Base-by-base conservation (phyloP, 1,139 yeast genomes). In the Taiozyma sp. region DNA sequence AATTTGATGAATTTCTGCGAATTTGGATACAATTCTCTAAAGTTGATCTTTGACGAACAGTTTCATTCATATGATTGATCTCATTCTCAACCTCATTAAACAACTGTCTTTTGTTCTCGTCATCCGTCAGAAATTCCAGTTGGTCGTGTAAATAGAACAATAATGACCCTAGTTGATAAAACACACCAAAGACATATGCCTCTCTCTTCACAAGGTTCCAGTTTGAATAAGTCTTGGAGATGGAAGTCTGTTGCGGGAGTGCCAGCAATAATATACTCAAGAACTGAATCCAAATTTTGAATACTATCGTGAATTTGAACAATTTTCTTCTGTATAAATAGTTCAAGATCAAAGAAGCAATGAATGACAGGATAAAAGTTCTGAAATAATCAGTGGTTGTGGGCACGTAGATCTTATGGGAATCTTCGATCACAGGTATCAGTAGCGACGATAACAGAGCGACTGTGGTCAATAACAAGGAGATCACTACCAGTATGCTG, bases 121-220 rank as follows among this genome's bases (percentile, higher is more conserved):
- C 48, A n/a, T 53, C 53, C 29, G 53, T 49, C 3, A 29, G 34
- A 9, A 53, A 57, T 4, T 55, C 26, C 47, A 58, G 39, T 2
- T 55, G 49, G 44, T 57, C 59, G 28, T 42, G 43, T 3, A 55
- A 16, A 45, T 56, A 53, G 41, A 57, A 54, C 1, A 24, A 42
- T 9, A 55, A 42, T 30, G 54, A 53, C 0, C 53, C 43, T 3
- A 47, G 22, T 10, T 54, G 48, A 44, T 56, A 56, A 32, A 55
- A 52, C 2, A 55, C 53, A 5, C 64, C 64, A 49, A 58, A 61
- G 1, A 58, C 41, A 39, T 45, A 61, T 1, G 56, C 56, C 42
- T 61, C 59, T 19, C 61, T 50, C 39, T 50, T 55, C 8, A 55
- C 56, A 24, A 61, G 43, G 43, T 59, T 60, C 62, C 62, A 61